These are phyloP conservation scores for Periconia macrospinosa DNA, from an alignment of 2,329 filamentous ascomycete genomes.

Conservation along the genomic window DNA sequence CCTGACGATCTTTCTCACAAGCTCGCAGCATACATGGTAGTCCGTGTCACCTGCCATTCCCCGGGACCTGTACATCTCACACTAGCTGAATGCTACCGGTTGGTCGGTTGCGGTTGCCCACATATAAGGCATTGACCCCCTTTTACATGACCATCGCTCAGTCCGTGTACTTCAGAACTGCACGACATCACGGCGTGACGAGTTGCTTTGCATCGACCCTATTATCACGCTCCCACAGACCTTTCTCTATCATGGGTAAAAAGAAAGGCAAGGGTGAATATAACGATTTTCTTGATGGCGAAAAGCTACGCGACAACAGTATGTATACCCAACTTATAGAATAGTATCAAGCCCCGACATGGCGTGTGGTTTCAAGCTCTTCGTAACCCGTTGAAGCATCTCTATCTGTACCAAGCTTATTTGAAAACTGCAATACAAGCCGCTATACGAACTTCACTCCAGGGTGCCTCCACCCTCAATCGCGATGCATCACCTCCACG, in stretches of 20 bases:
- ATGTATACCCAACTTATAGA: no score
- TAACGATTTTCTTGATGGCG: constrained; percentile 40
- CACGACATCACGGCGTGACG: not conserved
- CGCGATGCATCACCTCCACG: constrained; percentile 16
- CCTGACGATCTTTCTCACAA: not conserved
- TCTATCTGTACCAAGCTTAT: no score
- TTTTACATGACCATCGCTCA: not conserved
- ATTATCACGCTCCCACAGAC: not conserved
- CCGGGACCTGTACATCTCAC: no score
- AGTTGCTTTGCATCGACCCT: not conserved
- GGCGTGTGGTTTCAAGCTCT: no score
- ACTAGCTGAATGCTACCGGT: no score
- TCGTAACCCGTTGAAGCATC: no score
- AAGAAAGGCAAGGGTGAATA: constrained; percentile 30
- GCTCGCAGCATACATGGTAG: no score
- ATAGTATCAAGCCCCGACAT: no score
- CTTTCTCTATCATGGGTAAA: constrained; percentile 28
- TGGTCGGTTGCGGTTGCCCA: no score
- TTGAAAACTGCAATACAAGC: not conserved
- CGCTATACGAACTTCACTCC: constrained; percentile 26
- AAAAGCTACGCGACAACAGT: constrained; percentile 30
- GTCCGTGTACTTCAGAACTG: not conserved
- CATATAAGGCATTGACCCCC: no score
- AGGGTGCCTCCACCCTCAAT: constrained; percentile 8
- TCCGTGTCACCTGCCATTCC: no score